Base-by-base conservation (phyloP, 805 yeast species). In the Kockiozyma suomiensis region DNA sequence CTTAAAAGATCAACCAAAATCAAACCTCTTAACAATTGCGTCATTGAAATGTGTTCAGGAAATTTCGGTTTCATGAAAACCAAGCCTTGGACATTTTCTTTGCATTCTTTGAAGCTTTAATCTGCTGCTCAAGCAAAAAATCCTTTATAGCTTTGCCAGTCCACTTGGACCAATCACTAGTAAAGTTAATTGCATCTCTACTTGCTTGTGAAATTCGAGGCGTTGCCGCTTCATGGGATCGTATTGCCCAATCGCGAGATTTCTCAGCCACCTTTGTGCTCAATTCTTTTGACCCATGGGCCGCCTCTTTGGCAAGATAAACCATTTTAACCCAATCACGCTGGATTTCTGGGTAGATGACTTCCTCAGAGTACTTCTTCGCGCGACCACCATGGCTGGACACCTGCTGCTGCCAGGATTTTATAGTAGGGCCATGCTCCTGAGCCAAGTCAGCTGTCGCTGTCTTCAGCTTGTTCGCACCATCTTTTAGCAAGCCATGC, bases 291-390 rank as follows among this genome's bases (percentile, higher is more conserved):
- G 33, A 30, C 33, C 10, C 33, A 7, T 30, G 10, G 10, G 33
- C 33, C 6, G 33, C 23, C 28, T 32, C 23, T 19, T 19, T 35
- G 15, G 30, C 30, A 10, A 48, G 6, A 3, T 48, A 10, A 30
- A 33, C 8, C 2, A 35, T 28, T 23, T 48, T 13, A n/a, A 23
- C 23, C 51, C 51, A 48, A 7, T 23, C 41, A 4, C 51, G 51
- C 37, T 48, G 42, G 17, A 48, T 37, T 21, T 48, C 51, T 12
- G 51, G 51, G 21, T 48, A 48, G 15, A 48, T 3, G 10, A 35
- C 41, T 15, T 48, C n/a, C 37, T 48, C 28, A 4, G 51, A 48
- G 15, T 5, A 48, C 13, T 21, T 17, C 41, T 48, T 32, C 19
- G 51, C 46, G 3, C 3, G 13, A 8, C 15, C 28, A 19, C 46